Percentiles rank a stretch among this genome's conserved stretches.
These are phyloP conservation scores for Panicum hallii DNA, from an alignment of 202 grass and related monocot species.

Conservation along the genomic window DNA sequence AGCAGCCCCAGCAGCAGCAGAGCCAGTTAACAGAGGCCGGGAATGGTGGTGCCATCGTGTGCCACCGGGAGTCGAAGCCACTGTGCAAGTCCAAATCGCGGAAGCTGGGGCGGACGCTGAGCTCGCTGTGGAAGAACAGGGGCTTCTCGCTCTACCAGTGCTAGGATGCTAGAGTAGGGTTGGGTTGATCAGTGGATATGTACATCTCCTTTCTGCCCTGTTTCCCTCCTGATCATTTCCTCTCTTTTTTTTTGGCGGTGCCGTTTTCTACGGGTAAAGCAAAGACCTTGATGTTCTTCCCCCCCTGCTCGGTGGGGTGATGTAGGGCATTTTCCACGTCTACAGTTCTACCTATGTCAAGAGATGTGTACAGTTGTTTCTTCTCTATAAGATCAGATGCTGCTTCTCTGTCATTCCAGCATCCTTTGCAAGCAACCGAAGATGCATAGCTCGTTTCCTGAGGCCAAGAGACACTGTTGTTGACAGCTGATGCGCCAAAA, in stretches of 20 bases:
- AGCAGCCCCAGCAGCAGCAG: constrained; percentile 48
- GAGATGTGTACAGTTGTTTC: constrained; percentile 53
- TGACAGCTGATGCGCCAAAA: not conserved
- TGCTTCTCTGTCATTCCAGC: not conserved
- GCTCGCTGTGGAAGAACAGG: constrained; percentile 79
- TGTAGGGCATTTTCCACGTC: constrained; percentile 63
- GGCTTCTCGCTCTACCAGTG: constrained; percentile 83
- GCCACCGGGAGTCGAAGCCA: constrained; percentile 58
- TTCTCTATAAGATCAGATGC: constrained; percentile 19
- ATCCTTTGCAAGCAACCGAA: not conserved
- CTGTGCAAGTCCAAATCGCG: constrained; percentile 88
- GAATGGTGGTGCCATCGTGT: constrained; percentile 37
- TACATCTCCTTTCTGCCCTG: constrained; percentile 50
- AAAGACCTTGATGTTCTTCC: constrained; percentile 52
- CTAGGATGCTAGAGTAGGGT: constrained; percentile 54
- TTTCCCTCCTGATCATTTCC: constrained; percentile 23
- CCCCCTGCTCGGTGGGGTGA: constrained; percentile 68
- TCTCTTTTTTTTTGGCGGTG: not conserved
- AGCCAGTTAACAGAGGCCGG: constrained; percentile 11
- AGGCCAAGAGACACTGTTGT: not conserved
- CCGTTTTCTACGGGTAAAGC: constrained; percentile 24
- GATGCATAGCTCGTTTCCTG: not conserved
- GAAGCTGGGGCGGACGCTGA: constrained; percentile 84
- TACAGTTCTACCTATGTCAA: constrained; percentile 18
- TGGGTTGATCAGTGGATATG: constrained; percentile 51